Percentiles rank a stretch among this genome's conserved stretches.
Conservation (phyloP, 139 green algal genomes). For the Astrephomene gubernaculifera region DNA sequence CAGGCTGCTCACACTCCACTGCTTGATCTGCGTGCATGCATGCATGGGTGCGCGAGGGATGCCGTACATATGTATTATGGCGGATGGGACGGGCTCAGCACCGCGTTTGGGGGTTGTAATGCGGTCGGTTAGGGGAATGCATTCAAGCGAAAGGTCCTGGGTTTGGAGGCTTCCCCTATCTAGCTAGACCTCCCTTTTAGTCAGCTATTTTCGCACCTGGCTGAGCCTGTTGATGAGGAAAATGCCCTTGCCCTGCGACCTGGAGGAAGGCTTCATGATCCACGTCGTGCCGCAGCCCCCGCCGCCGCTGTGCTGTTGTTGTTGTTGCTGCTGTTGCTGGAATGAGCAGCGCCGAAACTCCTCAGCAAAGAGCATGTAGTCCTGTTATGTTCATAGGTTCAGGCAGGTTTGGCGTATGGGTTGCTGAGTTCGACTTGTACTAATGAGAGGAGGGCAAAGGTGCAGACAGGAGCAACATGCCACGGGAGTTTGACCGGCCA, state of each 20-base stretch:
- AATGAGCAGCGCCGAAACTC: constrained; percentile 67
- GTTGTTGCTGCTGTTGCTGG: constrained; percentile 9
- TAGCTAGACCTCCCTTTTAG: too few species aligned
- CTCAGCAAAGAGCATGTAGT: constrained; percentile 83
- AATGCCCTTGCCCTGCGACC: constrained; percentile 82
- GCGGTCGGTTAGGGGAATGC: too few species aligned
- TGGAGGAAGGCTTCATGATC: constrained; percentile 83
- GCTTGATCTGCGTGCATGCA: constrained; percentile 69
- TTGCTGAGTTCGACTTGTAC: too few species aligned
- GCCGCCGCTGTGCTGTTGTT: neutral
- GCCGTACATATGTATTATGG: too few species aligned
- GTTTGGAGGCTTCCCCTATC: too few species aligned
- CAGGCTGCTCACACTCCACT: constrained; percentile 57
- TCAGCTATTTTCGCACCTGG: too few species aligned
- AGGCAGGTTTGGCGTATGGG: too few species aligned
- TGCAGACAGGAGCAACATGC: neutral
- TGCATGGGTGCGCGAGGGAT: too few species aligned
- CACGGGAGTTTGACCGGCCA: neutral
- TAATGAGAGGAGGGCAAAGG: neutral
- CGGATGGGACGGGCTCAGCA: too few species aligned
- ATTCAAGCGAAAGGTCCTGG: too few species aligned
- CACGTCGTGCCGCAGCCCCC: constrained; percentile 59
- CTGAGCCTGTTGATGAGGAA: constrained; percentile 87
- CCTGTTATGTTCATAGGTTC: too few species aligned
- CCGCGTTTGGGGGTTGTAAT: too few species aligned